Percentiles rank a stretch among this genome's conserved stretches.
Evolutionary conservation across 1,284 basidiomycete species (phyloP).

Genomic region (Rhizoctonia solani): DNA sequence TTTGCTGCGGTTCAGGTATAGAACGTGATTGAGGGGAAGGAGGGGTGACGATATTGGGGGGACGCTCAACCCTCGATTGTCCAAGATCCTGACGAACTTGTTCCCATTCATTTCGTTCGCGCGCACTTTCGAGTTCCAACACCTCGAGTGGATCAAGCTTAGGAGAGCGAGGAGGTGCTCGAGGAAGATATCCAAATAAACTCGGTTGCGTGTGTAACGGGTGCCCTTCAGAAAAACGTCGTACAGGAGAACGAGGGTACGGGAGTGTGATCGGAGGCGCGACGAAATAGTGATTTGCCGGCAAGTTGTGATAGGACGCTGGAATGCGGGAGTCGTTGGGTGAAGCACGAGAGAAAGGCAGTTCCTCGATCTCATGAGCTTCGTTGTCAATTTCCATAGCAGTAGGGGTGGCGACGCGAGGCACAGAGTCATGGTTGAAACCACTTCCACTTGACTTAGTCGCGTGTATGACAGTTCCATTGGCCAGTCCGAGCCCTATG

Average conservation of each 20-base stretch:
- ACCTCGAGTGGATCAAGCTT: slow-evolving; percentile 3
- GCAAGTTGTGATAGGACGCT: background rate
- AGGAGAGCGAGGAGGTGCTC: slow-evolving; percentile 4
- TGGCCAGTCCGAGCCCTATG: too few species aligned
- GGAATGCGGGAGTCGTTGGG: background rate
- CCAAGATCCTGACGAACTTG: slow-evolving; percentile 7
- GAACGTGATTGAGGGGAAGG: background rate
- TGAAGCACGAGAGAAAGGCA: background rate
- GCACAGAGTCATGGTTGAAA: too few species aligned
- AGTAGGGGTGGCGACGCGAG: too few species aligned
- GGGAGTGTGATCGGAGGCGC: slow-evolving; percentile 4
- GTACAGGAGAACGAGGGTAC: slow-evolving; percentile 14
- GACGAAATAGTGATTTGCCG: slow-evolving; percentile 10
- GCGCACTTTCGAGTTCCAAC: background rate
- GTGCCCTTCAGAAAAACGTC: slow-evolving; percentile 4
- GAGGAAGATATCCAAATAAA: slow-evolving; percentile 3
- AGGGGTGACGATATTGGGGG: background rate
- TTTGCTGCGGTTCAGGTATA: too few species aligned
- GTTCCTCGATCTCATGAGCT: background rate
- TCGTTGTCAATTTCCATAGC: slow-evolving; percentile 8
- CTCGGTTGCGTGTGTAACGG: background rate
- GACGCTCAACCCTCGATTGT: too few species aligned
- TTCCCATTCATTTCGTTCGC: slow-evolving; percentile 21
- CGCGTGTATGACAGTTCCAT: too few species aligned
- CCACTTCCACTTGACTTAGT: too few species aligned